A percentile compares a stretch with the other conserved stretches of the same genome.
Conservation (phyloP, 768 basidiomycete genomes). For the Russula dissimulans region DNA sequence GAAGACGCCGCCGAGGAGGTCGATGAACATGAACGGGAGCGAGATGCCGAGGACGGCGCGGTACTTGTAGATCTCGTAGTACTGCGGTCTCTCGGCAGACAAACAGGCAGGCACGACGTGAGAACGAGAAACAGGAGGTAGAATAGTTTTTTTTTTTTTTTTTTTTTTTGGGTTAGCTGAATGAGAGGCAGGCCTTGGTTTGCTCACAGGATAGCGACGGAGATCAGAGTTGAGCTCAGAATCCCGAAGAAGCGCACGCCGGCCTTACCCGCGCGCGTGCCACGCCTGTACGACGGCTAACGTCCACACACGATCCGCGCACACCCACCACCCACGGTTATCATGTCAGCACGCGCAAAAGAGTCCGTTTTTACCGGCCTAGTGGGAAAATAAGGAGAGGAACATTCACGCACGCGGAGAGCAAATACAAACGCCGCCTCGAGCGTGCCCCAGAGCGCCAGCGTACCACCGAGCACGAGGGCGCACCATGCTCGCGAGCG, state of each 20-base stretch:
- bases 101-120: too few species aligned
- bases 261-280: constrained; percentile 26
- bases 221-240: constrained; percentile 47
- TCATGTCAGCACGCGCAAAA: neutral
- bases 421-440: constrained; percentile 54
- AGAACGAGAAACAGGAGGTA: neutral
- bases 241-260: constrained; percentile 52
- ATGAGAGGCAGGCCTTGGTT: too few species aligned
- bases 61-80: constrained; percentile 62
- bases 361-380: neutral
- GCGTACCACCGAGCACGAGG: constrained; percentile 30
- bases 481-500: constrained; percentile 30
- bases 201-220: constrained; percentile 37
- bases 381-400: neutral
- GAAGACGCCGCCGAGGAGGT: constrained; percentile 62
- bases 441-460: constrained; percentile 43
- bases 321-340: neutral
- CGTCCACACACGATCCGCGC: too few species aligned
- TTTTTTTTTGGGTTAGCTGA: too few species aligned
- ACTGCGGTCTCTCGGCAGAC: constrained; percentile 44
- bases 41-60: constrained; percentile 62
- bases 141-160: neutral
- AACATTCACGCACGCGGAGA: constrained; percentile 34
- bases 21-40: constrained; percentile 57
- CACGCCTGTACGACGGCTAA: constrained; percentile 32